Conservation (phyloP, 768 basidiomycete genomes). For the Trametopsis cervina region DNA sequence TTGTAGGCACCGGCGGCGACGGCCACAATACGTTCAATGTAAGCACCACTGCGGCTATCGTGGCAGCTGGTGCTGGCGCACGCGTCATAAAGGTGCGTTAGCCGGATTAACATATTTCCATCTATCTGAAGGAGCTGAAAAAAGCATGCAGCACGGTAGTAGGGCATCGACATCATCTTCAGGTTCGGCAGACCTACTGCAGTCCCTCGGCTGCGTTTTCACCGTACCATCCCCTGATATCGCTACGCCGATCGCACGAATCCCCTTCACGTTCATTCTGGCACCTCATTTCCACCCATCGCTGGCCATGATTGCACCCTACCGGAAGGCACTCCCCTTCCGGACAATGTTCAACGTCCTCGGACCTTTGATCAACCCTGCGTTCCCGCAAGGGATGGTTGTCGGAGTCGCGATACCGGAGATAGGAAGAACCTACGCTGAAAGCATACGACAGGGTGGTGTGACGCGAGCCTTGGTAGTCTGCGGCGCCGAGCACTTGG, state of each 20-base stretch:
- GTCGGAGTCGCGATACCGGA: constrained; percentile 81
- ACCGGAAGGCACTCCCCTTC: constrained; percentile 83
- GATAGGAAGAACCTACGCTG: constrained; percentile 77
- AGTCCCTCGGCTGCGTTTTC: constrained; percentile 77
- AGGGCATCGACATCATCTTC: constrained; percentile 90
- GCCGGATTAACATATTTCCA: background rate
- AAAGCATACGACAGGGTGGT: constrained; percentile 63
- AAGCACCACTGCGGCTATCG: constrained; percentile 88
- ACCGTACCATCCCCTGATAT: constrained; percentile 53
- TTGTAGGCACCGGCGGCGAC: constrained; percentile 94
- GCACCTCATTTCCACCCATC: constrained; percentile 92
- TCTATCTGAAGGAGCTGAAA: background rate
- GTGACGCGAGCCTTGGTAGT: constrained; percentile 87
- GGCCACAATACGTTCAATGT: constrained; percentile 96
- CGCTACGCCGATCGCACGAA: constrained; percentile 46
- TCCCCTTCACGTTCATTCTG: constrained; percentile 90
- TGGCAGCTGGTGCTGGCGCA: constrained; percentile 91
- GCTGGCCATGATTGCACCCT: constrained; percentile 73
- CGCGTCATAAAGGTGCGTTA: constrained; percentile 80
- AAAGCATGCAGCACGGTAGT: constrained; percentile 65
- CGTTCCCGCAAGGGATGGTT: constrained; percentile 80
- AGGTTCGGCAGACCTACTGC: constrained; percentile 88
- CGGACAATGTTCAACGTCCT: constrained; percentile 95
- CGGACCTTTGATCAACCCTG: constrained; percentile 92
- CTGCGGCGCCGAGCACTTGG: constrained; percentile 85